A percentile compares a stretch with the other conserved stretches of the same genome.
These are phyloP conservation scores for Botrytis elliptica DNA, from an alignment of 2,329 filamentous ascomycete genomes.

Conservation along the genomic window DNA sequence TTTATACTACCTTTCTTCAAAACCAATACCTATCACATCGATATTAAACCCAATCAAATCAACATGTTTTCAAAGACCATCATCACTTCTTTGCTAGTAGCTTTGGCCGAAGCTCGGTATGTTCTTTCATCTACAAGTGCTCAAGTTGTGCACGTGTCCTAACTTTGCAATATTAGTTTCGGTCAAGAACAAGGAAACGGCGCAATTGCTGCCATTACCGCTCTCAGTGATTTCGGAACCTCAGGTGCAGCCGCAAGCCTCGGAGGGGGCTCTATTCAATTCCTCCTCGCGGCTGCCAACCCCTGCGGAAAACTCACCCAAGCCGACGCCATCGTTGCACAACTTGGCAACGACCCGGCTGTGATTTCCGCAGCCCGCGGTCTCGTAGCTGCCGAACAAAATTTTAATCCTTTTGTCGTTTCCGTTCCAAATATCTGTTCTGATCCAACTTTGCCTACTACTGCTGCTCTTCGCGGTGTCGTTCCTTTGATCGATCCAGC, in stretches of 20 bases:
- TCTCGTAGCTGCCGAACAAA: conserved; percentile 67
- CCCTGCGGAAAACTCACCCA: conserved; percentile 64
- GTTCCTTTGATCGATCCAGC: conserved; percentile 66
- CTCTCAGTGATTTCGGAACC: conserved; percentile 53
- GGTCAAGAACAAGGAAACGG: conserved; percentile 55
- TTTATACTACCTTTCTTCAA: background rate
- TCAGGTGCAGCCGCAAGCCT: conserved; percentile 63
- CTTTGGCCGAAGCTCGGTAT: conserved; percentile 38
- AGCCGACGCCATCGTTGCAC: conserved; percentile 61
- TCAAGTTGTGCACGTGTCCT: background rate
- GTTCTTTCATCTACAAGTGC: background rate
- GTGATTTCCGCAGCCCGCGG: conserved; percentile 61
- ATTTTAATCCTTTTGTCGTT: conserved; percentile 67
- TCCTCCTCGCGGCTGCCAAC: conserved; percentile 63
- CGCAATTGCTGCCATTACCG: conserved; percentile 53
- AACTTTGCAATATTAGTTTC: conserved; percentile 45
- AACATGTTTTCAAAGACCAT: conserved; percentile 35
- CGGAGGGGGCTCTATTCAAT: conserved; percentile 58
- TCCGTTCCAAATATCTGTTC: conserved; percentile 62
- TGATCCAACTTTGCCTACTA: conserved; percentile 61
- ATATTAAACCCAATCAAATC: conserved; percentile 11
- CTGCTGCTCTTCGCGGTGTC: conserved; percentile 61
- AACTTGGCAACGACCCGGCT: conserved; percentile 58
- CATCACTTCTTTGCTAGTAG: conserved; percentile 31
- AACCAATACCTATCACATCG: conserved; percentile 18